These are phyloP conservation scores for Fonsecaea erecta DNA, from an alignment of 2,329 filamentous ascomycete species.

Conservation along the genomic window DNA sequence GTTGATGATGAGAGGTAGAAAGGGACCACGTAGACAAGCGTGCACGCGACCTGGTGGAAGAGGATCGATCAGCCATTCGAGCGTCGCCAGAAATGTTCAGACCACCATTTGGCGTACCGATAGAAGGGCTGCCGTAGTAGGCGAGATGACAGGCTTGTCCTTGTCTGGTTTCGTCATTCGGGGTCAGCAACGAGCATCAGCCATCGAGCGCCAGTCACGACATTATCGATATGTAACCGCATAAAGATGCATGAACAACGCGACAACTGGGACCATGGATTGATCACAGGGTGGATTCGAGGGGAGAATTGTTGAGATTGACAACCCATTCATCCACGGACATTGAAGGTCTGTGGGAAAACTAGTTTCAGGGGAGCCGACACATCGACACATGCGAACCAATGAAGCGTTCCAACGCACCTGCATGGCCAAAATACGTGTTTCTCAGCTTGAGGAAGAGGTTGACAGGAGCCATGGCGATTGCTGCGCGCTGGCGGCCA, in stretches of 20 bases:
- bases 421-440: slow-evolving; percentile 32
- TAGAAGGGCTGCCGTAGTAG: slow-evolving; percentile 44
- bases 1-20: slow-evolving; percentile 84
- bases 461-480: slow-evolving; percentile 29
- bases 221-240: slow-evolving; percentile 28
- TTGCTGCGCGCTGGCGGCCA: background rate
- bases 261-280: background rate
- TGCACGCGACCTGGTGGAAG: slow-evolving; percentile 67
- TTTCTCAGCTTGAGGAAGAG: slow-evolving; percentile 27
- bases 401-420: slow-evolving; percentile 32
- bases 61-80: slow-evolving; percentile 10
- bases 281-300: background rate
- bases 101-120: slow-evolving; percentile 43
- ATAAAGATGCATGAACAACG: slow-evolving; percentile 9
- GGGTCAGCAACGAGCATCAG: background rate
- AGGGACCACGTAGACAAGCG: slow-evolving; percentile 85
- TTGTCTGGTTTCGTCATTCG: slow-evolving; percentile 41
- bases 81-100: background rate
- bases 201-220: background rate
- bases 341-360: slow-evolving; percentile 14
- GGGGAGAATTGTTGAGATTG: background rate
- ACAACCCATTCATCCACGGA: slow-evolving; percentile 1
- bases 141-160: slow-evolving; percentile 44
- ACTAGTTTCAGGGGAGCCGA: slow-evolving; percentile 29
- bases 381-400: slow-evolving; percentile 16